Percentiles rank a stretch among this genome's conserved stretches.
phyloP scores from a whole-genome alignment of 2,329 filamentous ascomycete species.

The Zasmidium citrigriseum region DNA sequence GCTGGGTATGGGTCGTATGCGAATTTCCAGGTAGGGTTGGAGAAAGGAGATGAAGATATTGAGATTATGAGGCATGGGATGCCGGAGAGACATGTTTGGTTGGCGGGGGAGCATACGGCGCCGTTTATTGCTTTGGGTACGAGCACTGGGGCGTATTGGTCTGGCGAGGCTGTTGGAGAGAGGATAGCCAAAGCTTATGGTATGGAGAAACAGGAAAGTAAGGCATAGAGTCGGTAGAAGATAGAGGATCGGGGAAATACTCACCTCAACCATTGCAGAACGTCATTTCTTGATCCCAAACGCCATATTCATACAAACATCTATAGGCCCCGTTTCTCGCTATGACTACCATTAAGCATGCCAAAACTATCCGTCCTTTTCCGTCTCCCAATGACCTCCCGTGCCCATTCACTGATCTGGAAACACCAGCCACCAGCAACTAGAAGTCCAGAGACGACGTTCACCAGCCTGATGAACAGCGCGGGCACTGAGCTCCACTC shows the following conservation, averaged over 20 bases:
- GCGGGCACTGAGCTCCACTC: conserved; percentile 72
- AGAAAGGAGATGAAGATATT: conserved; percentile 71
- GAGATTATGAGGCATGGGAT: conserved; percentile 57
- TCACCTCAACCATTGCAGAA: not conserved
- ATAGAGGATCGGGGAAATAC: not conserved
- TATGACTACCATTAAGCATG: conserved; percentile 23
- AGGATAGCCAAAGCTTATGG: conserved; percentile 61
- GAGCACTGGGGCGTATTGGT: conserved; percentile 89
- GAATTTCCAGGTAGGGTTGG: conserved; percentile 79
- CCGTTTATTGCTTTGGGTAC: conserved; percentile 89
- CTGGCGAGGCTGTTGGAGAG: conserved; percentile 74
- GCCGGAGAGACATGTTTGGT: conserved; percentile 72
- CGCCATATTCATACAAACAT: not conserved
- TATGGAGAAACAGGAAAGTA: not conserved
- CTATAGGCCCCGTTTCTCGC: conserved; percentile 21
- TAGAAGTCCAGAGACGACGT: conserved; percentile 85
- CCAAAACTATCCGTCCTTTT: conserved; percentile 23
- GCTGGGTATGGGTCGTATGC: conserved; percentile 81
- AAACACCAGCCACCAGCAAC: conserved; percentile 94
- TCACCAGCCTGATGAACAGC: conserved; percentile 80
- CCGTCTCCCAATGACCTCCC: conserved; percentile 39
- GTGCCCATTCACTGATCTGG: conserved; percentile 75
- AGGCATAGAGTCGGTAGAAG: not conserved
- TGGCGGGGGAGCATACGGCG: conserved; percentile 87
- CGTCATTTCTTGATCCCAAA: not conserved